Conservation (phyloP, 148 eudicot genomes). For the Chenopodium berlandieri region DNA sequence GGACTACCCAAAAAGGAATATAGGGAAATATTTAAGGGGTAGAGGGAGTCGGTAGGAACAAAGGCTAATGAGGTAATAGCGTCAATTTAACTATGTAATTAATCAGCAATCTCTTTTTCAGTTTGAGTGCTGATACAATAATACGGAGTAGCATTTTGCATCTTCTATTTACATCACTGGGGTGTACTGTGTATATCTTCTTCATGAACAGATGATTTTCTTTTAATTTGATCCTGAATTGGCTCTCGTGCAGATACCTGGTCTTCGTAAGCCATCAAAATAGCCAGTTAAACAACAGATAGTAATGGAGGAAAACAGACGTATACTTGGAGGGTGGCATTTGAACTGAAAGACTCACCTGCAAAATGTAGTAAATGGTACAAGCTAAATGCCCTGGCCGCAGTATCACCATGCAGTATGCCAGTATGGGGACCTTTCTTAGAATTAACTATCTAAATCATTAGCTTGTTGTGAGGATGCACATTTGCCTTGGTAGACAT, state of each 20-base stretch:
- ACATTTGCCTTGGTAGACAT: background rate
- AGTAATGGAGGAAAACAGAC: background rate
- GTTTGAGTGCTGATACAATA: background rate
- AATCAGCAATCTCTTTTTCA: background rate
- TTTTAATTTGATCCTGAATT: slow-evolving; percentile 25
- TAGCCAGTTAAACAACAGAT: slow-evolving; percentile 16
- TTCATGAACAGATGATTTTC: background rate
- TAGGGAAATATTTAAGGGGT: no score
- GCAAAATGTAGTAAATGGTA: background rate
- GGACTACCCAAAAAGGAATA: no score
- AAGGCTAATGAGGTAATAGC: no score
- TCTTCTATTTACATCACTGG: background rate
- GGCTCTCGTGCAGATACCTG: slow-evolving; percentile 46
- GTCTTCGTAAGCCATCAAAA: slow-evolving; percentile 38
- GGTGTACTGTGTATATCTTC: no score
- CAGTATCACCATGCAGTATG: background rate
- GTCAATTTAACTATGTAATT: no score
- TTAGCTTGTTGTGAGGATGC: background rate
- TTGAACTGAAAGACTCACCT: background rate
- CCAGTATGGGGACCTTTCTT: background rate
- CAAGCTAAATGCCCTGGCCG: background rate
- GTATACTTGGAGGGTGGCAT: background rate
- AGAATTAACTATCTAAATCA: background rate
- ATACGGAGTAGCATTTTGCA: background rate
- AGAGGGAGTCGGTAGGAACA: no score